phyloP scores from a whole-genome alignment of 139 green algal genomes.

The Helicosporidium sp. region DNA sequence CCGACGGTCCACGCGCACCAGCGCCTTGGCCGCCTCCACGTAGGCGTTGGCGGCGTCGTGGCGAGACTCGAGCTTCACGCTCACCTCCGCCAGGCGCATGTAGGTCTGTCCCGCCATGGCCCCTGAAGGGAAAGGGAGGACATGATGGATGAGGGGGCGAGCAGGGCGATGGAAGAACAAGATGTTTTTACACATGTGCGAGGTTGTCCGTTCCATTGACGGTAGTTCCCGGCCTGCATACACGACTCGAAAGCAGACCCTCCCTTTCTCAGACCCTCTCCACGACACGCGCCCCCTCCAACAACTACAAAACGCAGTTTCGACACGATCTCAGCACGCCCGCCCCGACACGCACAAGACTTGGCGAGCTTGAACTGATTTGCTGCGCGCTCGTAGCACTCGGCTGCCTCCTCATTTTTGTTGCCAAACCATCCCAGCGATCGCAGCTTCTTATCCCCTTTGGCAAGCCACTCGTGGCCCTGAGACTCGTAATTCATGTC shows the following conservation, averaged over 20 bases:
- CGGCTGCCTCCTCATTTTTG: constrained; percentile 86
- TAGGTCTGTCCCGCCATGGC: constrained; percentile 54
- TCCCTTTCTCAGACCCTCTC: too few relatives aligned
- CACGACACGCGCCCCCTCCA: not conserved
- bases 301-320: not conserved
- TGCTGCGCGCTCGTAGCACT: constrained; percentile 74
- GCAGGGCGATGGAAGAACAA: too few relatives aligned
- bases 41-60: constrained; percentile 63
- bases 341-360: constrained; percentile 21
- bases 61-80: constrained; percentile 71
- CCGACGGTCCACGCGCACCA: not conserved
- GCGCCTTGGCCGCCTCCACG: constrained; percentile 75
- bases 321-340: not conserved
- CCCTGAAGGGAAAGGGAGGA: constrained; percentile 23
- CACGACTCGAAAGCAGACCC: too few relatives aligned
- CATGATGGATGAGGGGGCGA: too few relatives aligned
- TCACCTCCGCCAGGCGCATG: constrained; percentile 49
- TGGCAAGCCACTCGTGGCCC: constrained; percentile 18
- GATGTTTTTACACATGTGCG: too few relatives aligned
- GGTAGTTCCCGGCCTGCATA: too few relatives aligned
- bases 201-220: too few relatives aligned
- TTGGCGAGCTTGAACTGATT: constrained; percentile 94
- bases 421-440: constrained; percentile 52
- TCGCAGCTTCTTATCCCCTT: constrained; percentile 81
- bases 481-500: constrained; percentile 13